phyloP scores from a whole-genome alignment of 2,329 filamentous ascomycete genomes.

The Chaetomiaceae sp. region DNA sequence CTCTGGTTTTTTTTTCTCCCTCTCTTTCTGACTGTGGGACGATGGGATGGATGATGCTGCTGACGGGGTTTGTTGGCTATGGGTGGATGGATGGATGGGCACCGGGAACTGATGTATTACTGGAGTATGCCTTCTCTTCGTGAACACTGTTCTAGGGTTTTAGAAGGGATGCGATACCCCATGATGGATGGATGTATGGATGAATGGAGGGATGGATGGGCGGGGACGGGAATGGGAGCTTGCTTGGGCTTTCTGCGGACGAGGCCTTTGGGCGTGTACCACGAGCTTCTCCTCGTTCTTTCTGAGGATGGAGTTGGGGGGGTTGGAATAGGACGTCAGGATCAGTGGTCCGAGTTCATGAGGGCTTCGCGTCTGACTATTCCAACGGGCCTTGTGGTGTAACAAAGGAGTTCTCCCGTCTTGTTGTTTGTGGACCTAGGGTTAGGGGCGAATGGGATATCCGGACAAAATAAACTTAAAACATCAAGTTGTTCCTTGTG shows the following conservation, averaged over 20 bases:
- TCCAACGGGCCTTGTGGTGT: background rate
- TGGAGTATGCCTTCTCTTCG: slow-evolving; percentile 20
- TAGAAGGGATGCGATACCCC: slow-evolving; percentile 23
- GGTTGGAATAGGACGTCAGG: background rate
- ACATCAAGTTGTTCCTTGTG: background rate
- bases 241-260: background rate
- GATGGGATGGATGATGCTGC: background rate
- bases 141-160: slow-evolving; percentile 20
- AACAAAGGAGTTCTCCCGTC: background rate
- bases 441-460: slow-evolving; percentile 11
- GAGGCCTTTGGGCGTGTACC: background rate
- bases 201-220: slow-evolving; percentile 4
- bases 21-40: slow-evolving; percentile 4
- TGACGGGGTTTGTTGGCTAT: too few species aligned
- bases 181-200: slow-evolving; percentile 10
- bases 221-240: slow-evolving; percentile 4
- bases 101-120: slow-evolving; percentile 16
- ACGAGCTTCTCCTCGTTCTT: too few species aligned
- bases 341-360: background rate
- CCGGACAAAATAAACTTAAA: slow-evolving; percentile 6
- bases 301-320: background rate
- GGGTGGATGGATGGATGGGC: slow-evolving; percentile 8
- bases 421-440: slow-evolving; percentile 12
- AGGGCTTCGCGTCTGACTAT: background rate
- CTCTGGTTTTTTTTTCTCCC: slow-evolving; percentile 25